phyloP scores from a whole-genome alignment of 176 grass and related monocot species.

The Oryza longistaminata region DNA sequence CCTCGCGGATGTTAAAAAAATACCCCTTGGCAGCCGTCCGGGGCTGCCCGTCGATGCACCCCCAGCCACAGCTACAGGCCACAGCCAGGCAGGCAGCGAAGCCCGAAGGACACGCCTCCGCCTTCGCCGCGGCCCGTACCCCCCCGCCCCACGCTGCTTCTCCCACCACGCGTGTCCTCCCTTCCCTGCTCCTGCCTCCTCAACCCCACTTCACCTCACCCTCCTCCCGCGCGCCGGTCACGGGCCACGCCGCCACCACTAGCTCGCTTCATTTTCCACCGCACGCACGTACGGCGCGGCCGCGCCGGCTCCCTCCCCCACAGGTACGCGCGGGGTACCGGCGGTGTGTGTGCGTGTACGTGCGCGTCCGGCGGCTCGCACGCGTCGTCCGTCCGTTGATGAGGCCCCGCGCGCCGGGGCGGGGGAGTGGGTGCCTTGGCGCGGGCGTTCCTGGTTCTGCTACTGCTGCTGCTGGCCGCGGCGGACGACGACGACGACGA shows the following conservation, averaged over 20 bases:
- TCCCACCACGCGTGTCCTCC: not conserved
- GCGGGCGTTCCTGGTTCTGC: not conserved
- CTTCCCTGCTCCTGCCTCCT: not conserved
- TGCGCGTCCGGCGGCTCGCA: not conserved
- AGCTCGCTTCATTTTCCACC: not conserved
- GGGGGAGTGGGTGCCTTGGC: constrained; percentile 2
- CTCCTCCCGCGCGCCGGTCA: not conserved
- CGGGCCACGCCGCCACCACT: not conserved
- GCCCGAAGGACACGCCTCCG: constrained; percentile 18
- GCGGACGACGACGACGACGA: not conserved
- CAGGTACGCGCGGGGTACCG: too few relatives aligned
- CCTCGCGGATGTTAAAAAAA: not conserved
- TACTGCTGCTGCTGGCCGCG: not conserved
- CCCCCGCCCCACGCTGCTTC: constrained; percentile 9
- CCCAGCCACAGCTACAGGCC: too few relatives aligned
- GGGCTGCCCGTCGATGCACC: not conserved
- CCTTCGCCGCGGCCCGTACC: constrained; percentile 6
- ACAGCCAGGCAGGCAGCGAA: not conserved
- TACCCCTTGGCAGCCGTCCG: not conserved
- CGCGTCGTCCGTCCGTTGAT: constrained; percentile 14
- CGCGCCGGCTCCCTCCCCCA: too few relatives aligned
- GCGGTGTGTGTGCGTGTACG: not conserved
- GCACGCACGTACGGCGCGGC: not conserved
- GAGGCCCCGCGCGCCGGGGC: constrained; percentile 7
- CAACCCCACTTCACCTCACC: not conserved